phyloP scores from a whole-genome alignment of 495 filamentous ascomycete species.

The Tuber umbilicatum region DNA sequence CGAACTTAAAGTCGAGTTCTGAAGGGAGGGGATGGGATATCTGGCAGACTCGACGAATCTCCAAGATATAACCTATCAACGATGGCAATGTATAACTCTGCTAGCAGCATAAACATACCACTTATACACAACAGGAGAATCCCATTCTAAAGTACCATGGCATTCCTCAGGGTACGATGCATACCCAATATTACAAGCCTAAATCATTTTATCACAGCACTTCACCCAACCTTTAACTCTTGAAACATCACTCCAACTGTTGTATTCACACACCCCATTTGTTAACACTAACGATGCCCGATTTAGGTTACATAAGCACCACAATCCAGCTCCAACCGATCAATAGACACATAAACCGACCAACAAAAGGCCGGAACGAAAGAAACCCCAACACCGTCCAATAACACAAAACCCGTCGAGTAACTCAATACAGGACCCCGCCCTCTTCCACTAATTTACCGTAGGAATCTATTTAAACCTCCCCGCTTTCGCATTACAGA shows the following conservation, averaged over 20 bases:
- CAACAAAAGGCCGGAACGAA: not conserved
- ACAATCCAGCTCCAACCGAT: not conserved
- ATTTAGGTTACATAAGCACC: not conserved
- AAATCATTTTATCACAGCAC: not conserved
- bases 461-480: not conserved
- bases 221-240: not conserved
- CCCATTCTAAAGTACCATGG: not conserved
- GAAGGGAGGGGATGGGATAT: too few relatives aligned
- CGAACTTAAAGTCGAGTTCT: too few relatives aligned
- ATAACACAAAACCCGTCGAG: not conserved
- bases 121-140: not conserved
- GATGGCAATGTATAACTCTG: not conserved
- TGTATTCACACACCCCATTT: not conserved
- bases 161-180: not conserved
- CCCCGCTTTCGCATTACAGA: not conserved
- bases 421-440: not conserved
- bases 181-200: not conserved
- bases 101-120: not conserved
- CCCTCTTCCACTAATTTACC: not conserved
- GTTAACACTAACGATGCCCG: not conserved
- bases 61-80: not conserved
- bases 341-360: not conserved
- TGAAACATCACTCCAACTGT: not conserved
- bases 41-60: not conserved
- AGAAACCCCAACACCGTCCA: not conserved